A percentile compares a stretch with the other conserved stretches of the same genome.
These are phyloP conservation scores for Funneliformis caledonium DNA, from an alignment of 371 early-diverging fungal species.

Conservation along the genomic window DNA sequence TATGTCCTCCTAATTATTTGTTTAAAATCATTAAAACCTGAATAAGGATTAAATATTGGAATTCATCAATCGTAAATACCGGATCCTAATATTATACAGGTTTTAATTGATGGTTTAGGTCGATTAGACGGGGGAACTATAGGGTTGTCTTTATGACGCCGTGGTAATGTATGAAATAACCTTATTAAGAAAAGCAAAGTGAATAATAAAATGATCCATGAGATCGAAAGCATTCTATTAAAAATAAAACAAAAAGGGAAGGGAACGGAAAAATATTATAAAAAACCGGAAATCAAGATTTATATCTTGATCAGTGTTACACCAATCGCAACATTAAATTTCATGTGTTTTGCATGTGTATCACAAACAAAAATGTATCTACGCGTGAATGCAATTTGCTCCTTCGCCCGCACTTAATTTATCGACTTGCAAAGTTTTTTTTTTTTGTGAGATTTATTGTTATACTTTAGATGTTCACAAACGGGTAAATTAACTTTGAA, in stretches of 20 bases:
- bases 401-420: no score
- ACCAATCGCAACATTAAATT: neutral
- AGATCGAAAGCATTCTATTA: neutral
- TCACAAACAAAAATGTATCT: no score
- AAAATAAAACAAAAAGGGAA: no score
- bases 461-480: no score
- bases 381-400: no score
- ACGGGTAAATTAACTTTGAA: no score
- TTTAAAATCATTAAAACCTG: neutral
- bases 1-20: conserved; percentile 63
- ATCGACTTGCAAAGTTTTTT: no score
- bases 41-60: neutral
- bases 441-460: no score
- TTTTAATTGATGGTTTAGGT: conserved; percentile 41
- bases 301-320: neutral
- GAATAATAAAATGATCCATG: no score
- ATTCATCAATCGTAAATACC: conserved; percentile 44
- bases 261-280: no score
- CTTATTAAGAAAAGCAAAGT: neutral
- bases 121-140: neutral
- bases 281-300: no score
- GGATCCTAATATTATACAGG: conserved; percentile 56
- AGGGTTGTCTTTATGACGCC: neutral
- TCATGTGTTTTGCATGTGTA: no score
- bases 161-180: conserved; percentile 1